These are phyloP conservation scores for Pulveroboletus sp. DNA, from an alignment of 768 basidiomycete genomes.

Conservation along the genomic window DNA sequence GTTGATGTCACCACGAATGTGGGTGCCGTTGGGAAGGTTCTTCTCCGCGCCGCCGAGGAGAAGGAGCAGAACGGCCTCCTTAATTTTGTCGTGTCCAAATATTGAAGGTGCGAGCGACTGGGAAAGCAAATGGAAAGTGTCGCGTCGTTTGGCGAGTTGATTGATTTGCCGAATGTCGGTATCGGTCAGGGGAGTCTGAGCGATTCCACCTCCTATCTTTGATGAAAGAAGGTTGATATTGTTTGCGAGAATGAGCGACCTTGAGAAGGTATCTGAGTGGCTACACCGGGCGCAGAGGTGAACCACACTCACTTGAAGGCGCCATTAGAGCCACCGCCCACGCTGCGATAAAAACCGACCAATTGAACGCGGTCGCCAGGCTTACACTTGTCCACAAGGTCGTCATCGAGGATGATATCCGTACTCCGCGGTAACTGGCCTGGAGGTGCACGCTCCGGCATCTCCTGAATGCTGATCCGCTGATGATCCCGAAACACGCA, in stretches of 20 bases:
- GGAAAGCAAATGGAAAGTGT: conserved; percentile 86
- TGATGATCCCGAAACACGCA: conserved; percentile 95
- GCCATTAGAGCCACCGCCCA: conserved; percentile 85
- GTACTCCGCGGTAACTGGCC: conserved; percentile 95
- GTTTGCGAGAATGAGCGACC: conserved; percentile 90
- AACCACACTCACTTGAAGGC: conserved; percentile 79
- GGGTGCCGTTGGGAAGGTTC: conserved; percentile 94
- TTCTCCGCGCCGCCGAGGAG: conserved; percentile 97
- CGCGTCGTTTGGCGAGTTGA: conserved; percentile 80
- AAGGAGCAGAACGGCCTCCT: conserved; percentile 87
- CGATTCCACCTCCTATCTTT: conserved; percentile 92
- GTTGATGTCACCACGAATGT: conserved; percentile 99
- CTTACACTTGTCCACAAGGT: conserved; percentile 95
- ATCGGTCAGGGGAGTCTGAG: conserved; percentile 87
- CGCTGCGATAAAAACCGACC: conserved; percentile 90
- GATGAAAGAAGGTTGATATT: conserved; percentile 93
- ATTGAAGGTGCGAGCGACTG: conserved; percentile 97
- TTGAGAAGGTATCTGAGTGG: conserved; percentile 32
- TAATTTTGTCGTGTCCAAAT: conserved; percentile 94
- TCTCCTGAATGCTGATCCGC: conserved; percentile 96
- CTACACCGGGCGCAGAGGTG: conserved; percentile 3
- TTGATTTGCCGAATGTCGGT: conserved; percentile 95
- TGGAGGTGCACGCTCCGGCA: conserved; percentile 98
- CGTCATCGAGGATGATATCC: conserved; percentile 93
- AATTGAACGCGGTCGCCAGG: conserved; percentile 97